A percentile compares a stretch with the other conserved stretches of the same genome.
Evolutionary conservation across 768 basidiomycete genomes (phyloP).

Genomic region (Hemileccinum impolitum): DNA sequence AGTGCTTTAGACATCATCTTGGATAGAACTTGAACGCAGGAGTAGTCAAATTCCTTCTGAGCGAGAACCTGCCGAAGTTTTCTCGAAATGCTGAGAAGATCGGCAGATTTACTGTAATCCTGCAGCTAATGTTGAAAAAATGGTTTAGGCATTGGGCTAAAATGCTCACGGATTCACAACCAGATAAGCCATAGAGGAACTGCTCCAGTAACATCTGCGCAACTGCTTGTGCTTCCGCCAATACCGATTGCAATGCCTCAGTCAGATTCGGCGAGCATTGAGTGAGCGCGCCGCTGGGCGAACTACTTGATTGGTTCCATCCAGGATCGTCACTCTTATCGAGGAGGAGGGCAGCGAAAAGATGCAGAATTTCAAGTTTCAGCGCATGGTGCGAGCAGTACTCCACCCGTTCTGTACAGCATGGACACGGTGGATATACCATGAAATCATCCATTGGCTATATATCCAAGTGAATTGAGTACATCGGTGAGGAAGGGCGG

Average conservation of each 20-base stretch:
- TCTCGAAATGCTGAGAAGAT: slow-evolving; percentile 37
- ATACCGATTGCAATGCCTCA: slow-evolving; percentile 22
- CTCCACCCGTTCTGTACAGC: slow-evolving; percentile 23
- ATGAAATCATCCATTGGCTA: slow-evolving; percentile 54
- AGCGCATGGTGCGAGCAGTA: slow-evolving; percentile 28
- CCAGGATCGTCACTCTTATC: slow-evolving; percentile 27
- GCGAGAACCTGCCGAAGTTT: slow-evolving; percentile 43
- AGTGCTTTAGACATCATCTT: slow-evolving; percentile 49
- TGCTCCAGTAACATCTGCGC: slow-evolving; percentile 19
- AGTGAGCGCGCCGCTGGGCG: neutral
- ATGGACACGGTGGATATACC: slow-evolving; percentile 35
- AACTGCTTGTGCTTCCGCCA: slow-evolving; percentile 18
- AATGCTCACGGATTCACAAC: slow-evolving; percentile 24
- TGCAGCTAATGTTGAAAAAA: slow-evolving; percentile 18
- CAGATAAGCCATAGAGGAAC: slow-evolving; percentile 12
- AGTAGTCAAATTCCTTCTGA: slow-evolving; percentile 55
- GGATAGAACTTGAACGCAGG: slow-evolving; percentile 56
- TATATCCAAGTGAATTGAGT: slow-evolving; percentile 25
- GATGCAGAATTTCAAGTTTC: slow-evolving; percentile 41
- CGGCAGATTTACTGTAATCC: slow-evolving; percentile 32
- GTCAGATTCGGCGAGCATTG: slow-evolving; percentile 10
- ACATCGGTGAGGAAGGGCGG: slow-evolving; percentile 14
- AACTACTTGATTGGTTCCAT: slow-evolving; percentile 1
- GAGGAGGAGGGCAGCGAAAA: slow-evolving; percentile 40
- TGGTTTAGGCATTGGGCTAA: neutral